Base-by-base conservation (phyloP, 495 filamentous ascomycete species). In the Astrothelium subdiscretum region DNA sequence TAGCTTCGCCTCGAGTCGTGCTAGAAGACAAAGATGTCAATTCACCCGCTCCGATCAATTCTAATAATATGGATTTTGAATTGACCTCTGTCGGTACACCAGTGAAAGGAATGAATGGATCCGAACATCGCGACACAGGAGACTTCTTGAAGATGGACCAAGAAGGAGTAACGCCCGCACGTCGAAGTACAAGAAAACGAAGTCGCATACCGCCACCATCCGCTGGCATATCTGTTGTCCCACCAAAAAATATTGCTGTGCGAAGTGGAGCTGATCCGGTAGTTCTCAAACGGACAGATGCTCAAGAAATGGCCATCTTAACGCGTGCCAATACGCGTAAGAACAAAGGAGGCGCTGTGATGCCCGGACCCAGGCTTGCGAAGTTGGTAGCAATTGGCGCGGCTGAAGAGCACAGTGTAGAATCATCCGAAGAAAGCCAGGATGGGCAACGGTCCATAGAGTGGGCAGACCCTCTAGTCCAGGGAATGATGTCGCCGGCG, bases 191-290 rank as follows among this genome's bases (percentile, higher is more conserved):
- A 31, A 44, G 65, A 4, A 63, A 44, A 3, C 51, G 58, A 29
- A 57, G 60, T 43, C 64, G 64, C 13, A 59, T 57, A 18, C 24
- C 64, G n/a, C n/a, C 29, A 29, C 40, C 22, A 31, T 15, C 67
- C 40, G 42, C 64, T 24, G 62, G 63, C 1, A 62, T 63, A 15
- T 66, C 31, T 67, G 58, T 70, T 69, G 43, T 64, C 63, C 57
- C 70, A 64, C 72, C 82, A 67, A 76, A 76, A 64, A 81, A 75
- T 62, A 81, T 86, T 62, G 73, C 82, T 0, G 78, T 87, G 11
- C 79, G 82, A 32, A 82, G 83, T 64, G 80, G 80, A 10, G 76
- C 72, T 4, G 81, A 84, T 60, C 81, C 79, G 51, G 73, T 84
- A 27, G 79, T 83, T 44, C 70, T 83, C 10, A 78, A 82, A 63